Conservation (phyloP, 768 basidiomycete species). For the Stropharia rugosoannulata region DNA sequence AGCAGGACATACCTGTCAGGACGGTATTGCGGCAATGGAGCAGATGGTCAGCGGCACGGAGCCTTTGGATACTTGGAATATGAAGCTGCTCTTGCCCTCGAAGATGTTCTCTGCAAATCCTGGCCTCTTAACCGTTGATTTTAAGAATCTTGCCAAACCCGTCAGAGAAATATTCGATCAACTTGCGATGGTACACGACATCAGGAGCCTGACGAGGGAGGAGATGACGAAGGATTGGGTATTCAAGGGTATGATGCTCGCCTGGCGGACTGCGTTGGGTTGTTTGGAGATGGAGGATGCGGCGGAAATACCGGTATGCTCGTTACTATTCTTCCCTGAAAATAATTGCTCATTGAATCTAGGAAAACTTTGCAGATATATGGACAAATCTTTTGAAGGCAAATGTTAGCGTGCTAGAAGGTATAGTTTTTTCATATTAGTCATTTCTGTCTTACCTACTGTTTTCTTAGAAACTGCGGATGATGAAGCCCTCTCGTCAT, state of each 20-base stretch:
- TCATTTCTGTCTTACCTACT: neutral
- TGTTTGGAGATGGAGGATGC: slow-evolving; percentile 46
- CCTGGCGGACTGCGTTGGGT: slow-evolving; percentile 51
- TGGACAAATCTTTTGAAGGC: slow-evolving; percentile 60
- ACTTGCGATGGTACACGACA: slow-evolving; percentile 50
- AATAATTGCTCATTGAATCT: neutral
- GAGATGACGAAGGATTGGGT: slow-evolving; percentile 56
- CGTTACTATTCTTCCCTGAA: slow-evolving; percentile 1
- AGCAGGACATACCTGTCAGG: slow-evolving; percentile 48
- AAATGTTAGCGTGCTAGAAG: slow-evolving; percentile 44
- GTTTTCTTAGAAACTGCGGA: slow-evolving; percentile 40
- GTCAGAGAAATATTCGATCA: slow-evolving; percentile 56
- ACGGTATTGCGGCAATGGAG: slow-evolving; percentile 53
- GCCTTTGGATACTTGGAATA: slow-evolving; percentile 40
- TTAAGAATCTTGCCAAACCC: slow-evolving; percentile 35
- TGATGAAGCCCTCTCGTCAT: slow-evolving; percentile 33
- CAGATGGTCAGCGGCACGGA: slow-evolving; percentile 26
- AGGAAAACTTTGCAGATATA: slow-evolving; percentile 48
- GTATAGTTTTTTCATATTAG: slow-evolving; percentile 28
- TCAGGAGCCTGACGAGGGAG: slow-evolving; percentile 54
- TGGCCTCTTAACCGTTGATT: slow-evolving; percentile 24
- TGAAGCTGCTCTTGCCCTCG: slow-evolving; percentile 21
- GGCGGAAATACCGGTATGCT: slow-evolving; percentile 49
- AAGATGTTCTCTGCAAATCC: slow-evolving; percentile 22
- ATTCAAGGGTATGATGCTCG: slow-evolving; percentile 47